Base-by-base conservation (phyloP, 2,329 filamentous ascomycete species). In the Pyrenochaeta sp. region DNA sequence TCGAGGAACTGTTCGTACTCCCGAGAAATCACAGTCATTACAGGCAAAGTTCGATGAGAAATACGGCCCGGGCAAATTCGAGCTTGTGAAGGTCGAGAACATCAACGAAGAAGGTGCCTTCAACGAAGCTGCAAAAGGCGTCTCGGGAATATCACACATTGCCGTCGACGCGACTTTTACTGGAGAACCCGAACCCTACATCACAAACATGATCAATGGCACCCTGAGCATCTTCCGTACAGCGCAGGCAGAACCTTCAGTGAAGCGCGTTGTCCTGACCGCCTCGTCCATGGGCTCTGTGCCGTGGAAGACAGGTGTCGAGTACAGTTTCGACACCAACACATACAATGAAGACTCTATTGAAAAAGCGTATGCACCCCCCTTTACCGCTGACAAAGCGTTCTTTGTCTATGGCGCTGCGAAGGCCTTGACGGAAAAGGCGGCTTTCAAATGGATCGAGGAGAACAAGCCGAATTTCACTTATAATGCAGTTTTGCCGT, bases 391-490 rank as follows among this genome's bases (percentile, higher is more conserved):
- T 55, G 75, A 6, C 44, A 59, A 2, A 69, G 69, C 8, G 58
- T 1, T 51, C 60, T 4, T 65, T 64, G 55, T 80, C n/a, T 74
- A 72, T 43, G 56, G 67, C 3, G 63, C 74, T 14, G 71, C 65
- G 22, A 80, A 80, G 46, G 69, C 63, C 0, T 65, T 74, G 43
- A 68, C 57, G 1, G 77, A 79, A 55, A 61, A 69, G 15, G 67
- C 67, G 8, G 51, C 73, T 1, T 79, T 75, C 75, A 67, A 72
- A 26, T 78, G 69, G 40, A 53, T 75, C 13, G 57, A 70, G 35
- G 64, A 73, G 21, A 62, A 72, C 19, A 68, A 71, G n/a, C 71
- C 71, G 2, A 35, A 47, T 1, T 77, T 77, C 50, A 64, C 63
- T 6, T 62, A 73, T 19, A 75, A 77, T 40, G 51, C 72, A 6